Base-by-base conservation (phyloP, 2,329 filamentous ascomycete species). In the Penicillium occitanis region DNA sequence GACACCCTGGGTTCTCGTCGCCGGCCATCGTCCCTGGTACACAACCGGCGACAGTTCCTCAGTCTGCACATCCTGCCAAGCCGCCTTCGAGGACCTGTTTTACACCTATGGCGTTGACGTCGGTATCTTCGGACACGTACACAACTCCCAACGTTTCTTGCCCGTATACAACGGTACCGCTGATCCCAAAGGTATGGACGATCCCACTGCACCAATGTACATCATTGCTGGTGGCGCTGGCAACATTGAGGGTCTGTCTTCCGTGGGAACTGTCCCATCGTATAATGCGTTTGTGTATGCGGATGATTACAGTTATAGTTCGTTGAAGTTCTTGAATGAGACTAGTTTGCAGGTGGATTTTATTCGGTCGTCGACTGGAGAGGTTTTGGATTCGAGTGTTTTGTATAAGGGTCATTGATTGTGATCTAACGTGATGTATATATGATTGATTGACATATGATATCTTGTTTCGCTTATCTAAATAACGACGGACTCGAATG, bases 41-140 rank as follows among this genome's bases (percentile, higher is more conserved):
- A 80, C 73, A 8, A 75, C 71, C 3, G 75, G 70, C 14, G 73
- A 67, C 60, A 71, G 72, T 35, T 68, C 68, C 0, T 73, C 75
- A 10, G 68, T 60, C 11, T 87, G 85, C 75, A 64, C 46, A 13
- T 71, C 81, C 0, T 87, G 85, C 76, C 82, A 84, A 67, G 68
- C 67, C 0, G 84, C 84, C 0, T 87, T 87, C 66, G 85, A 88
- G 75, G 74, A 76, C 0, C 71, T 87, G 2, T 73, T 87, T 6
- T 85, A 86, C 74, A 78, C 80, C 61, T 86, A 87, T 71, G 85
- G 84, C 33, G 85, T 88, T 22, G 86, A 88, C 68, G 73, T 87
- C 4, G 85, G 75, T 30, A 76, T 87, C 6, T 85, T 86, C 68
- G 86, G 85, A 1, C 85, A 88, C 70, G 83, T 86, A 14, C 85